Evolutionary conservation across 257 asterid genomes (phyloP).

Genomic region (Lavandula angustifolia): DNA sequence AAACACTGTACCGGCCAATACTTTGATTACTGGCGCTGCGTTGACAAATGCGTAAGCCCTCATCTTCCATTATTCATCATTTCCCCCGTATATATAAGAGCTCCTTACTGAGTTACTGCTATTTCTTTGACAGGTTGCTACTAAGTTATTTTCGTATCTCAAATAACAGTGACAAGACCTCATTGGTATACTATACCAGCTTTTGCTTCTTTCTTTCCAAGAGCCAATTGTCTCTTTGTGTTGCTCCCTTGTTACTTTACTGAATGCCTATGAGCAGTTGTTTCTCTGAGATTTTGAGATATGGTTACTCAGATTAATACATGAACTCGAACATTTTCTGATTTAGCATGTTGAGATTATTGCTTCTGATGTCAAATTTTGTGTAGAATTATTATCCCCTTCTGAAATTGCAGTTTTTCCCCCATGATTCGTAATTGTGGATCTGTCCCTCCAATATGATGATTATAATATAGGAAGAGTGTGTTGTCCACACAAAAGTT

Average conservation of each 20-base stretch:
- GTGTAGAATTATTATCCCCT: too few species aligned
- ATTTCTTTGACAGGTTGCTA: slow-evolving; percentile 43
- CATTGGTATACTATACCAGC: slow-evolving; percentile 27
- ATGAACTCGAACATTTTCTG: slow-evolving; percentile 17
- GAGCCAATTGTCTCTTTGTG: slow-evolving; percentile 21
- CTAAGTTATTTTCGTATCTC: slow-evolving; percentile 48
- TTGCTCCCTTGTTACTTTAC: slow-evolving; percentile 26
- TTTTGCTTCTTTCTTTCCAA: slow-evolving; percentile 14
- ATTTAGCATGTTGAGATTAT: slow-evolving; percentile 19
- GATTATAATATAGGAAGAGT: slow-evolving; percentile 43
- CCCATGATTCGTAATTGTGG: too few species aligned
- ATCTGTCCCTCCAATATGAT: too few species aligned
- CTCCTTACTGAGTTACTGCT: neutral
- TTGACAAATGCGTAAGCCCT: slow-evolving; percentile 57
- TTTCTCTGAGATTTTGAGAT: slow-evolving; percentile 29
- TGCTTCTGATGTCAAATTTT: neutral
- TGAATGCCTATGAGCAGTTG: slow-evolving; percentile 18
- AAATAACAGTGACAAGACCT: slow-evolving; percentile 35
- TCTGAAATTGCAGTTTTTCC: neutral
- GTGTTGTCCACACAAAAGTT: slow-evolving; percentile 47
- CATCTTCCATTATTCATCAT: neutral
- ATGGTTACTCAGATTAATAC: slow-evolving; percentile 32
- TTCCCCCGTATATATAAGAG: neutral
- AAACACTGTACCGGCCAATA: slow-evolving; percentile 90
- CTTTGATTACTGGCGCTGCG: slow-evolving; percentile 82